phyloP scores from a whole-genome alignment of 306 rosid genomes.

The Carpinus viminea region DNA sequence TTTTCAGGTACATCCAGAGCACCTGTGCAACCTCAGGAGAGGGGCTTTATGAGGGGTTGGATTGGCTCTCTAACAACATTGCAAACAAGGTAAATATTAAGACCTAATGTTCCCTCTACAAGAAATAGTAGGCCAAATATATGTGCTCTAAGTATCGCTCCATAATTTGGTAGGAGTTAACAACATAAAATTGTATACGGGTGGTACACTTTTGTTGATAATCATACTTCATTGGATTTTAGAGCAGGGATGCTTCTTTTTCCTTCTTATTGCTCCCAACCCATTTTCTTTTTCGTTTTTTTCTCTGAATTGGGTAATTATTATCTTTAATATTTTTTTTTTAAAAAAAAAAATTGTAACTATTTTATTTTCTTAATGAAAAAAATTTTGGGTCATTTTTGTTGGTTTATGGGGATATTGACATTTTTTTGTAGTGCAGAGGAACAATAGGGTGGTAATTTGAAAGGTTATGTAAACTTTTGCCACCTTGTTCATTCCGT shows the following conservation, averaged over 20 bases:
- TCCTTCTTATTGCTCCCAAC: not conserved
- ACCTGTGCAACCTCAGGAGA: constrained; percentile 99
- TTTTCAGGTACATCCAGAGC: constrained; percentile 98
- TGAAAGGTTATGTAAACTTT: too few species aligned
- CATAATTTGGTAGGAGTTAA: not conserved
- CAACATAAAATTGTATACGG: not conserved
- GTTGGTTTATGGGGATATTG: too few species aligned
- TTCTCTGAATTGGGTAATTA: not conserved
- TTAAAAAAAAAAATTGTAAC: too few species aligned
- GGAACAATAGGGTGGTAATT: too few species aligned
- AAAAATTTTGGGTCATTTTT: too few species aligned
- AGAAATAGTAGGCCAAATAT: not conserved
- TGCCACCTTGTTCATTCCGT: not conserved
- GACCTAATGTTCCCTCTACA: not conserved
- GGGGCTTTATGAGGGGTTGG: constrained; percentile 97
- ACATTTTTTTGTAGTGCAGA: too few species aligned
- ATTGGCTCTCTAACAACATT: constrained; percentile 99
- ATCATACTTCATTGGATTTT: not conserved
- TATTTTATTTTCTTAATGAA: too few species aligned
- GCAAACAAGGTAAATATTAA: constrained; percentile 73
- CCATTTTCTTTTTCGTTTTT: not conserved
- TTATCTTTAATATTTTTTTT: too few species aligned
- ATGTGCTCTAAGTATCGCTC: not conserved
- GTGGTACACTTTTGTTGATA: not conserved
- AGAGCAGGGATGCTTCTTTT: not conserved